Evolutionary conservation across 257 asterid genomes (phyloP), one percentile per base, ranked within the genome.

Genomic region (Hygrophila difformis): DNA sequence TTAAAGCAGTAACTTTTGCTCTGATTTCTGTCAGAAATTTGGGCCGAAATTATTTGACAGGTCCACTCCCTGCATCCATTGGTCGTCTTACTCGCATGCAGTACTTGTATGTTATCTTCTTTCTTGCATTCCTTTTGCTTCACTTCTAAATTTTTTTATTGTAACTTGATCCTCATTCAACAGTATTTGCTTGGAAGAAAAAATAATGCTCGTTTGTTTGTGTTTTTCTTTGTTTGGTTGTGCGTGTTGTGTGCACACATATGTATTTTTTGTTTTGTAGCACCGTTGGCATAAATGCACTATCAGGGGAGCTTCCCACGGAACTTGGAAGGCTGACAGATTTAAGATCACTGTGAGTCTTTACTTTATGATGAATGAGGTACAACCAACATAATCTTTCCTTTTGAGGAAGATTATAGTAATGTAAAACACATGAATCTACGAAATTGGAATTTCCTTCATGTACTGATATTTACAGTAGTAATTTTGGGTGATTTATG

Each of bases 281-380:
- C 81, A 54, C 11, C 56, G 0, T 86, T 12, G 84, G 87, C 41
- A 21, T 44, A 41, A 86, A 86, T 57, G 78, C 83, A 28, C 65
- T 86, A 46, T 86, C 96, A 7, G 96, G 89, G 68, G 62, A 55
- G 42, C 44, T 86, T 59, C 96, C 96, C 0, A 55, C 29, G 49
- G 96, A 82, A 55, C 80, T 86, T 18, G 96, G 96, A 28, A 46
- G 53, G 57, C 73, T 86, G n/a, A n/a, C n/a, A n/a, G n/a, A n/a
- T n/a, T n/a, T n/a, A n/a, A n/a, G n/a, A n/a, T n/a, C n/a, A n/a
- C 14, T 87, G 96, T 82, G 73, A 62, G 82, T 31, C 8, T 13
- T 50, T 35, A 35, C 7, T 24, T 3, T 24, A 2, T 22, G 34
- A 15, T 23, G 6, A 12, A 31, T 18, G 19, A 31, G 3, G 37